Percentiles rank a stretch among this genome's conserved stretches.
phyloP scores from a whole-genome alignment of 2,329 filamentous ascomycete genomes.

The Bimuria novae-zelandiae region DNA sequence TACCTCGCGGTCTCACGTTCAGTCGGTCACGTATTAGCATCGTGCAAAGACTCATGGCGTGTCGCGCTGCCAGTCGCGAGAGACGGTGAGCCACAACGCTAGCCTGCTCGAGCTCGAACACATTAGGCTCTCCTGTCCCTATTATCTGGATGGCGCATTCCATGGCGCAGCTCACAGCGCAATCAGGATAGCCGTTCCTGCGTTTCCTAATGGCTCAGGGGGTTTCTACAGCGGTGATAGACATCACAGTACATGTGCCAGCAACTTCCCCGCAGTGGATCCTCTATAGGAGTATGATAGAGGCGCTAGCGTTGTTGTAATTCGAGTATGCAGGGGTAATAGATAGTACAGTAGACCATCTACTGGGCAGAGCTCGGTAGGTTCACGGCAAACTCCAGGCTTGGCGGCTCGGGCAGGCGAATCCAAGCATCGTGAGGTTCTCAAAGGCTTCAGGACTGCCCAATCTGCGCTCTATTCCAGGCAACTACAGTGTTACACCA shows the following conservation, averaged over 20 bases:
- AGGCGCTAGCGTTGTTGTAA: neutral
- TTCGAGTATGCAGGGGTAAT: neutral
- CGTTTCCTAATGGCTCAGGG: no score
- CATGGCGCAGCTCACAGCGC: no score
- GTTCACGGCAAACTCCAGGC: slow-evolving; percentile 13
- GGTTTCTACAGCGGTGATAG: no score
- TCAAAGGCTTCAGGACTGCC: slow-evolving; percentile 8
- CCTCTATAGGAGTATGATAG: neutral
- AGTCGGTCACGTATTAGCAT: neutral
- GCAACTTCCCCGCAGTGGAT: neutral
- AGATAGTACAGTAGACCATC: slow-evolving; percentile 2
- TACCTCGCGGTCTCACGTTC: neutral
- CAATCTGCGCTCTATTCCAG: slow-evolving; percentile 12
- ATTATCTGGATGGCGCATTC: no score
- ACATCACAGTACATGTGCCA: neutral
- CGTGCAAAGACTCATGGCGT: neutral
- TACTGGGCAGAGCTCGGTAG: neutral
- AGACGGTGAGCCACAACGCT: neutral
- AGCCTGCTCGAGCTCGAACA: neutral
- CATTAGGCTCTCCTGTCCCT: no score
- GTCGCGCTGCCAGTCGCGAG: neutral
- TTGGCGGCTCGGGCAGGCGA: slow-evolving; percentile 15
- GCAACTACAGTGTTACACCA: slow-evolving; percentile 6
- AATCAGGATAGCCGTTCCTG: no score
- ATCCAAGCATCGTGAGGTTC: slow-evolving; percentile 8